Percentiles rank a stretch among this genome's conserved stretches.
These are phyloP conservation scores for Paxillus involutus DNA, from an alignment of 768 basidiomycete species.

Conservation along the genomic window DNA sequence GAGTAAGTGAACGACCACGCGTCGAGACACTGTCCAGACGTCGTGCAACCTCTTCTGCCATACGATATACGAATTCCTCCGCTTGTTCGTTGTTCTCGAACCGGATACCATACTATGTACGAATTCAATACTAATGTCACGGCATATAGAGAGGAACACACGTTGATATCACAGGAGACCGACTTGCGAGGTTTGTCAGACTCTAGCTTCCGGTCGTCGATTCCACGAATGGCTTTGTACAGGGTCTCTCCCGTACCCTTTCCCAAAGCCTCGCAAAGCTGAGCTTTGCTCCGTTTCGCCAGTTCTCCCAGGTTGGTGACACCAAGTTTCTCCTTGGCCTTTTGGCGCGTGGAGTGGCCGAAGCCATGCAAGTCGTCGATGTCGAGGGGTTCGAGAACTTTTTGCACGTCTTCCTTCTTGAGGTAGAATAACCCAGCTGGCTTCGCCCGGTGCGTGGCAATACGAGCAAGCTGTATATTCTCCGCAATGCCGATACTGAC, in stretches of 20 bases:
- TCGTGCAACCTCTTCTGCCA: constrained; percentile 75
- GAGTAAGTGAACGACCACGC: constrained; percentile 71
- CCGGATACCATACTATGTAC: constrained; percentile 85
- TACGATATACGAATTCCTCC: constrained; percentile 70
- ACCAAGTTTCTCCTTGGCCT: constrained; percentile 79
- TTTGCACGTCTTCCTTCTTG: constrained; percentile 45
- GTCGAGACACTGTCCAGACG: constrained; percentile 68
- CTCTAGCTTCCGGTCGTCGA: constrained; percentile 79
- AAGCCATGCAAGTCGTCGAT: constrained; percentile 88
- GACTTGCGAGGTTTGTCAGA: constrained; percentile 86
- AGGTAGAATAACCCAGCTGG: constrained; percentile 88
- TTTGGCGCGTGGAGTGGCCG: constrained; percentile 71
- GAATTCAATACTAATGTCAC: constrained; percentile 5
- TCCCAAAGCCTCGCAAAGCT: constrained; percentile 74
- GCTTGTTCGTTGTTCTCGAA: constrained; percentile 84
- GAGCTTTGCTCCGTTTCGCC: constrained; percentile 56
- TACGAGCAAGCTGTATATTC: constrained; percentile 89
- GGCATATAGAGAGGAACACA: constrained; percentile 39
- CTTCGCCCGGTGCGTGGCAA: constrained; percentile 90
- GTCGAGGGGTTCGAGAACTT: constrained; percentile 63
- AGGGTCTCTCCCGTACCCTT: constrained; percentile 81
- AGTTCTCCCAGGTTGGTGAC: constrained; percentile 70
- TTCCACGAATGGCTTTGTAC: constrained; percentile 79
- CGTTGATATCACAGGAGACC: constrained; percentile 94
- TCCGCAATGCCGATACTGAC: constrained; percentile 91